Conservation (phyloP, 106 monocot species). For the Alisma plantagoaquatica region DNA sequence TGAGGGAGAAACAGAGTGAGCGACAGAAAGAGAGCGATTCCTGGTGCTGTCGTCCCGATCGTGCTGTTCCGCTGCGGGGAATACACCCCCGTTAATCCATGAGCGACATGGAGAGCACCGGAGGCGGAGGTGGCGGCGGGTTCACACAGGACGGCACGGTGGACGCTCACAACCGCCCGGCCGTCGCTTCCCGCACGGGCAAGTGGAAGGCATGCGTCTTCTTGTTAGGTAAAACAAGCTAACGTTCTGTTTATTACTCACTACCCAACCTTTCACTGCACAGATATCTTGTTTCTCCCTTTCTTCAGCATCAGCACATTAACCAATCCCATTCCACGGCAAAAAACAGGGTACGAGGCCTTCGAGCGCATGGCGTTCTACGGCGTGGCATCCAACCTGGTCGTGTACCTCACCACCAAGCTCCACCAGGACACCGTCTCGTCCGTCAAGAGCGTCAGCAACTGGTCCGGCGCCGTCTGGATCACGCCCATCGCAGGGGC, state of each 20-base stretch:
- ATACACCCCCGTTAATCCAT: too few species aligned
- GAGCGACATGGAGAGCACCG: not conserved
- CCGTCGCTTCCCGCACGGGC: conserved; percentile 38
- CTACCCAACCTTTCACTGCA: not conserved
- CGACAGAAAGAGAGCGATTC: too few species aligned
- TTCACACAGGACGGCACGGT: conserved; percentile 66
- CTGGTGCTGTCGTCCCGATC: too few species aligned
- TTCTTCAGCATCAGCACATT: not conserved
- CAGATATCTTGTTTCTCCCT: not conserved
- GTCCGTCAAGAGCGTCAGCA: conserved; percentile 48
- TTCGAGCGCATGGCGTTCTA: conserved; percentile 84
- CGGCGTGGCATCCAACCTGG: conserved; percentile 57
- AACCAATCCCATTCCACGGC: too few species aligned
- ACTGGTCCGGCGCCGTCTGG: conserved; percentile 74
- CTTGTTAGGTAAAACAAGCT: conserved; percentile 36
- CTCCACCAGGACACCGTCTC: conserved; percentile 52
- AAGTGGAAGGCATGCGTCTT: conserved; percentile 66
- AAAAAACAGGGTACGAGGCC: conserved; percentile 64
- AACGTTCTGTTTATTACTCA: not conserved
- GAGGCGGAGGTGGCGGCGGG: conserved; percentile 1
- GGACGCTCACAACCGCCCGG: conserved; percentile 52
- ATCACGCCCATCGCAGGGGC: conserved; percentile 68
- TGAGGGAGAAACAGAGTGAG: too few species aligned
- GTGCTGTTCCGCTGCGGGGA: too few species aligned
- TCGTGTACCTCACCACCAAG: conserved; percentile 51